A percentile compares a stretch with the other conserved stretches of the same genome.
Conservation (phyloP, 345 rosid genomes). For the Dimocarpus longan region DNA sequence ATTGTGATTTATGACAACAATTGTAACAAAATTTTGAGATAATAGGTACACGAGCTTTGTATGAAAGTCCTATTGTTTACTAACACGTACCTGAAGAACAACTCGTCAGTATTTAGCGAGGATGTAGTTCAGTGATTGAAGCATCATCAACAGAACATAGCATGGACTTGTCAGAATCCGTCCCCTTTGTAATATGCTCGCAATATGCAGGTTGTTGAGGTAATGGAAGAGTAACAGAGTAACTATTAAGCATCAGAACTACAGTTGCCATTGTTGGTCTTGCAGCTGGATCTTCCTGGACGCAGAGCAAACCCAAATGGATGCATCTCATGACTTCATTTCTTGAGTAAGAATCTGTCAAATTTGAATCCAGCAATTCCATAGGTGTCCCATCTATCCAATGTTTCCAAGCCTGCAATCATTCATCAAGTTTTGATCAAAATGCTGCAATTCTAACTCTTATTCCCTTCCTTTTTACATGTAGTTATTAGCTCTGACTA, state of each 20-base stretch:
- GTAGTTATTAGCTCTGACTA: too few species aligned
- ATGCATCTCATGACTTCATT: slow-evolving; percentile 35
- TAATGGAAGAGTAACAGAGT: slow-evolving; percentile 34
- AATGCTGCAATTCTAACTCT: not conserved
- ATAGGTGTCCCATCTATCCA: slow-evolving; percentile 26
- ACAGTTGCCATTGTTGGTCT: not conserved
- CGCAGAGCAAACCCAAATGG: slow-evolving; percentile 33
- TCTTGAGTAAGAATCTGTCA: slow-evolving; percentile 22
- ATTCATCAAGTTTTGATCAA: not conserved
- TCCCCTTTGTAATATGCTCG: too few species aligned
- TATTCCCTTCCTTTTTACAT: not conserved
- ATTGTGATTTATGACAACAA: too few species aligned
- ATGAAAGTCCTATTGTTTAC: too few species aligned
- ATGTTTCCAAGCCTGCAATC: slow-evolving; percentile 32
- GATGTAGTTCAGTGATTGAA: slow-evolving; percentile 14
- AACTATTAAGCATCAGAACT: slow-evolving; percentile 3
- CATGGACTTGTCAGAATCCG: not conserved
- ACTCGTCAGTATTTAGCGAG: not conserved
- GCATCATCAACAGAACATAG: slow-evolving; percentile 11
- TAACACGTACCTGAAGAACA: too few species aligned
- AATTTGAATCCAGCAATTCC: slow-evolving; percentile 23
- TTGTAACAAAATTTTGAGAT: too few species aligned
- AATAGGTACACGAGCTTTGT: too few species aligned
- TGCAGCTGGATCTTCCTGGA: not conserved
- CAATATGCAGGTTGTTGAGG: slow-evolving; percentile 38